Base-by-base conservation (phyloP, 2,329 filamentous ascomycete species). In the Colletotrichum salicis region DNA sequence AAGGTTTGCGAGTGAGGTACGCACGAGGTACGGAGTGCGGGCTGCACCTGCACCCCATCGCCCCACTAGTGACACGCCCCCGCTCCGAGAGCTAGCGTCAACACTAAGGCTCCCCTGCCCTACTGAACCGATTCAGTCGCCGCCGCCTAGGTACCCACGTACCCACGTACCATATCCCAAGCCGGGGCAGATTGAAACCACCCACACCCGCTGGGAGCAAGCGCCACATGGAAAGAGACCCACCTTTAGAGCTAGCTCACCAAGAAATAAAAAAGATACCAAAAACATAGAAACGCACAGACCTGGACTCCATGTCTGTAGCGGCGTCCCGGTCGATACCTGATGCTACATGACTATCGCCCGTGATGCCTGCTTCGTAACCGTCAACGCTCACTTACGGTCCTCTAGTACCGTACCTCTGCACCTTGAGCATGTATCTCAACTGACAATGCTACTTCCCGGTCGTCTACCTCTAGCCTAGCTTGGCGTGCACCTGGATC, bases 161-260 rank as follows among this genome's bases (percentile, higher is more conserved):
- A 31, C 63, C 68, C 64, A 62, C 51, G 5, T 31, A 68, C 41
- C 57, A 48, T 24, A 54, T 48, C 54, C 37, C 45, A 63, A 54
- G 48, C 60, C 48, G 22, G 48, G 60, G 22, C 33, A 69, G 58
- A 63, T 63, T 63, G 70, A 69, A 70, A 72, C 70, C 60, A 60
- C 13, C 29, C 58, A 52, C 60, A 63, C 60, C 60, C 60, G 60
- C 64, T 71, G 52, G 41, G 24, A 62, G 61, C 64, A 59, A 63
- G 65, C 64, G 69, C 65, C 70, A 72, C 66, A 72, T 70, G 70
- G 70, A 41, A 52, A 54, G 37, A 19, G 54, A 61, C 48, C 65
- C 70, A 60, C 11, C 11, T 56, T 37, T 56, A 8, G 29, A 70
- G 59, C 60, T 60, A 72, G 59, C 66, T 64, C 35, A 60, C 35